Evolutionary conservation across 352 stramenopile genomes (phyloP).

Genomic region (Blastocystis sp.): DNA sequence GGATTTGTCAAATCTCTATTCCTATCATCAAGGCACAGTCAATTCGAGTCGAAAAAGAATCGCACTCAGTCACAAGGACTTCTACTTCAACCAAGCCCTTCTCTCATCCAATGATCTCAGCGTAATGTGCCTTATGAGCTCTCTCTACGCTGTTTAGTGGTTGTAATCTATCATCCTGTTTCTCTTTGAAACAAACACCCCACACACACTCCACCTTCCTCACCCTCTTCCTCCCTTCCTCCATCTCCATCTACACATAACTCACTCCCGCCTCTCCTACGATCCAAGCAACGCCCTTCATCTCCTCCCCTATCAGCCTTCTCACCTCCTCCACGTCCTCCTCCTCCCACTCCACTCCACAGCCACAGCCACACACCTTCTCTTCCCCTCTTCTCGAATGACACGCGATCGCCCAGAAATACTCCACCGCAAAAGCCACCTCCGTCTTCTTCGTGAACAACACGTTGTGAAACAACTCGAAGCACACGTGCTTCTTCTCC

Average conservation of each 20-base stretch:
- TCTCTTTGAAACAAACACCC: background rate
- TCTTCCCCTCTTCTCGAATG: too few species aligned
- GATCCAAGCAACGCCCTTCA: background rate
- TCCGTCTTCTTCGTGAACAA: background rate
- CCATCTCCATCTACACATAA: background rate
- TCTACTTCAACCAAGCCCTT: too few species aligned
- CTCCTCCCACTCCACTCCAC: background rate
- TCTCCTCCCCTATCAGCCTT: background rate
- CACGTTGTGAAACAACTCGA: background rate
- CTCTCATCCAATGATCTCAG: too few species aligned
- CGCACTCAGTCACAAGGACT: background rate
- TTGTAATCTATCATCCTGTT: too few species aligned
- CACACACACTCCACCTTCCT: background rate
- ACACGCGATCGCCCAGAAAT: background rate
- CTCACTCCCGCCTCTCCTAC: background rate
- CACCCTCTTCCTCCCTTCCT: background rate
- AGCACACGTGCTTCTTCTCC: background rate
- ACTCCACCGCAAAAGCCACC: background rate
- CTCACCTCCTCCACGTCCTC: background rate
- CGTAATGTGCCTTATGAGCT: too few species aligned
- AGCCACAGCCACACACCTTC: background rate
- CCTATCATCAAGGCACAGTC: background rate
- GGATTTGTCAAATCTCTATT: background rate
- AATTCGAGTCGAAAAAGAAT: background rate
- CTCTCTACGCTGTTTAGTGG: too few species aligned